Percentiles rank a stretch among this genome's conserved stretches.
Conservation (phyloP, 352 stramenopile species). For the Albugo laibachii region DNA sequence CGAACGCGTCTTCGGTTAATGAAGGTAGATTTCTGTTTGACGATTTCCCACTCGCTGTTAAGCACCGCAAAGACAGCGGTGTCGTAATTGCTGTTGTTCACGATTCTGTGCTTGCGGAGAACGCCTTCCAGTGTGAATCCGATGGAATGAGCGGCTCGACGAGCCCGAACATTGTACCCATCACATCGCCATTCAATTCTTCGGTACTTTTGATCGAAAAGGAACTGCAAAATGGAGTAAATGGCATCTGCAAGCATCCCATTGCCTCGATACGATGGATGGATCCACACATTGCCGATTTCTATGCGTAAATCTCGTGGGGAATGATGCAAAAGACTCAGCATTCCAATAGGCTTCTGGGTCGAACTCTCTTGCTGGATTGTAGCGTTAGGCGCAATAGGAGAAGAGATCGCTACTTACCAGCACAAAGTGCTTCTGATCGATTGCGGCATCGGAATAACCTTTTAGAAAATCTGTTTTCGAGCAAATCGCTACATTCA, state of each 20-base stretch:
- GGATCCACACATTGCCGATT: constrained; percentile 63
- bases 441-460: constrained; percentile 16
- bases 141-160: constrained; percentile 51
- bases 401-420: constrained; percentile 4
- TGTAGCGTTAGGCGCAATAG: neutral
- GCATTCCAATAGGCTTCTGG: constrained; percentile 45
- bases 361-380: constrained; percentile 23
- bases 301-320: constrained; percentile 58
- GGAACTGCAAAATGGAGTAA: constrained; percentile 39
- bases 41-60: constrained; percentile 65
- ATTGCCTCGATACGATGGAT: constrained; percentile 48
- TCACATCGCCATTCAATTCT: constrained; percentile 78
- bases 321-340: constrained; percentile 51
- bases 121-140: constrained; percentile 80
- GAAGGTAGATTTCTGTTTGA: too few relatives aligned
- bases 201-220: constrained; percentile 66
- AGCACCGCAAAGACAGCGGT: constrained; percentile 68
- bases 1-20: too few relatives aligned
- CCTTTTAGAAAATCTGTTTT: constrained; percentile 30
- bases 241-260: constrained; percentile 30
- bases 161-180: constrained; percentile 68
- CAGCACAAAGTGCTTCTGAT: constrained; percentile 38
- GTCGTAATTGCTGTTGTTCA: constrained; percentile 72
- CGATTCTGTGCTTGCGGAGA: constrained; percentile 67
- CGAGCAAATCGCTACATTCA: constrained; percentile 5